Evolutionary conservation across 2,329 filamentous ascomycete species (phyloP), one percentile per base, ranked within the genome.

Genomic region (Helicocarpus griseus): DNA sequence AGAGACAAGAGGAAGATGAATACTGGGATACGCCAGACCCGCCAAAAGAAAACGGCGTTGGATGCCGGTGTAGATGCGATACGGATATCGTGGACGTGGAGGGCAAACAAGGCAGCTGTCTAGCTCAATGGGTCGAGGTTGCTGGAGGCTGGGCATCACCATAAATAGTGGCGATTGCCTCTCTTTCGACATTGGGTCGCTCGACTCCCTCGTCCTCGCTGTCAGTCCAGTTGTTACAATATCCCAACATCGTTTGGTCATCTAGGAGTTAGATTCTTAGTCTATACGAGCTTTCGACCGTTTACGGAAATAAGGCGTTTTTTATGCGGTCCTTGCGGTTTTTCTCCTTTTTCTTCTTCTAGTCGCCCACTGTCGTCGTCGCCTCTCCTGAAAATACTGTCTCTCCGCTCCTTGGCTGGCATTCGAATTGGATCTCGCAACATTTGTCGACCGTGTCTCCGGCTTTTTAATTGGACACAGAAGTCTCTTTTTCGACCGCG

Each of bases 21-120:
- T 98, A 97, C 73, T 98, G 91, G 90, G 89, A 89, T 52, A 81
- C 82, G 38, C 88, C 83, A 70, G 93, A 98, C 65, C 73, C 83
- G 5, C 85, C 86, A 60, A 90, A 93, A 73, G 90, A 96, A 73
- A 97, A 97, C 61, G 93, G 93, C 35, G 90, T 98, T 7, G 93
- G 93, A 35, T 98, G 93, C 73, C 83, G 93, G 63, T 98, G 93
- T 76, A 85, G 86, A 66, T 98, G 93, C 69, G 93, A 98, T 65
- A 96, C 89, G 3, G 93, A 98, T 66, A 94, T 97, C 65, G 88
- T 91, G 49, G 93, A 98, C 65, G 90, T 98, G 24, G 93, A 98
- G 73, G 90, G 89, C 69, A 98, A 97, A 71, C 87, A 95, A 67
- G 93, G 93, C 55, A 95, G 89, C 60, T 98, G 93, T 72, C 76